Percentiles rank a stretch among this genome's conserved stretches.
Conservation (phyloP, 2,329 filamentous ascomycete genomes). For the Trichothecium roseum region DNA sequence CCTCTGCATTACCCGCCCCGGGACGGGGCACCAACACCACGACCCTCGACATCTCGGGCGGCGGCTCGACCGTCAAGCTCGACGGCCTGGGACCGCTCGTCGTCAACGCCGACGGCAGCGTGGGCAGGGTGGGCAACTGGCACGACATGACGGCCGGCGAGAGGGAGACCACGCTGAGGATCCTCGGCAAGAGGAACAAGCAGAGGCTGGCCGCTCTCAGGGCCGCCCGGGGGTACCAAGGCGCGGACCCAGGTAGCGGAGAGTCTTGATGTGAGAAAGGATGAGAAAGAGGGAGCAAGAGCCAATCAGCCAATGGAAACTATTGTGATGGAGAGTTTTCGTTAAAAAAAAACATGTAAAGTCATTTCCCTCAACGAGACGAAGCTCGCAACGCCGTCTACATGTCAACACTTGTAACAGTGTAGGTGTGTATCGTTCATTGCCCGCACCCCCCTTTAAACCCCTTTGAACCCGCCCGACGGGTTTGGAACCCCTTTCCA, state of each 20-base stretch:
- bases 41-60: constrained; percentile 20
- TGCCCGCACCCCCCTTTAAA: no score
- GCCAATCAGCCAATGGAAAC: background rate
- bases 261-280: no score
- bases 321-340: background rate
- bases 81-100: constrained; percentile 65
- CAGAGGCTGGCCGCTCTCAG: constrained; percentile 43
- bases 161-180: constrained; percentile 52
- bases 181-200: constrained; percentile 61
- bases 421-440: no score
- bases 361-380: no score
- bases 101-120: constrained; percentile 60
- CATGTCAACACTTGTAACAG: no score
- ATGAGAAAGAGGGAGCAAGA: constrained; percentile 2
- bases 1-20: constrained; percentile 3
- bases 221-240: constrained; percentile 4
- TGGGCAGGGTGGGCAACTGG: constrained; percentile 67
- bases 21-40: background rate
- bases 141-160: constrained; percentile 59
- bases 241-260: background rate
- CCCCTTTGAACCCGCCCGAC: no score
- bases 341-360: background rate
- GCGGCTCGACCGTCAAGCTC: constrained; percentile 37
- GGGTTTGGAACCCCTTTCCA: no score
- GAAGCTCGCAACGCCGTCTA: no score